Percentiles rank a stretch among this genome's conserved stretches.
phyloP scores from a whole-genome alignment of 352 stramenopile genomes.

The Phytophthora cactorum region DNA sequence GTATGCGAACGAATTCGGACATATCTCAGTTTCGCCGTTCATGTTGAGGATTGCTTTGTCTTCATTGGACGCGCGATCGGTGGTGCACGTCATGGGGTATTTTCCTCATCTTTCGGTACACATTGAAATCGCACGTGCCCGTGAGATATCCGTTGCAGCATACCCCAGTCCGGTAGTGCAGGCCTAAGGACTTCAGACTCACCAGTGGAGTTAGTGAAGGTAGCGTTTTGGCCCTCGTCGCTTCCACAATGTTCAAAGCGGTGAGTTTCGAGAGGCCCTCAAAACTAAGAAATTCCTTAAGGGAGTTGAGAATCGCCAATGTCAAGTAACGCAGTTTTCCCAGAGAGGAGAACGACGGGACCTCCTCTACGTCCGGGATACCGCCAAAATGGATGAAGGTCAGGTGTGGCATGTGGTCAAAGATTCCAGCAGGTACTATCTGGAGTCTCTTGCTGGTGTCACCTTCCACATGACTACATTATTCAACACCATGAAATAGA shows the following conservation, averaged over 20 bases:
- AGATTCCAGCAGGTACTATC: conserved; percentile 35
- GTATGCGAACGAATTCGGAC: conserved; percentile 21
- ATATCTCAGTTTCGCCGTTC: conserved; percentile 23
- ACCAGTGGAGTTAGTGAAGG: conserved; percentile 27
- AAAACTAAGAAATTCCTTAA: conserved; percentile 37
- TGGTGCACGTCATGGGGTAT: conserved; percentile 31
- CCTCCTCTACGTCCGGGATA: conserved; percentile 37
- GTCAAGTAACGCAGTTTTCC: conserved; percentile 46
- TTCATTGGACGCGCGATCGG: conserved; percentile 17
- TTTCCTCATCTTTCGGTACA: conserved; percentile 21
- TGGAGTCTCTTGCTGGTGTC: conserved; percentile 39
- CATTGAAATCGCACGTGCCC: conserved; percentile 38
- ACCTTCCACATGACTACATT: conserved; percentile 36
- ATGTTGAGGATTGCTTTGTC: conserved; percentile 28
- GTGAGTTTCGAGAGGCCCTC: conserved; percentile 28
- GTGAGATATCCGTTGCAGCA: conserved; percentile 48
- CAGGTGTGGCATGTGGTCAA: conserved; percentile 44
- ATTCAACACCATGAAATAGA: conserved; percentile 1
- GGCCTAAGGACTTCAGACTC: conserved; percentile 24
- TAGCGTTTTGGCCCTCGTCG: conserved; percentile 20
- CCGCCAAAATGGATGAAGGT: conserved; percentile 49
- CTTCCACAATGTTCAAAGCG: conserved; percentile 37
- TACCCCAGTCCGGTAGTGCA: conserved; percentile 32
- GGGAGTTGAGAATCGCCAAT: conserved; percentile 28
- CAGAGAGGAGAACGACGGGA: conserved; percentile 42